Conservation (phyloP, 768 basidiomycete genomes). For the Lentinula sp. region DNA sequence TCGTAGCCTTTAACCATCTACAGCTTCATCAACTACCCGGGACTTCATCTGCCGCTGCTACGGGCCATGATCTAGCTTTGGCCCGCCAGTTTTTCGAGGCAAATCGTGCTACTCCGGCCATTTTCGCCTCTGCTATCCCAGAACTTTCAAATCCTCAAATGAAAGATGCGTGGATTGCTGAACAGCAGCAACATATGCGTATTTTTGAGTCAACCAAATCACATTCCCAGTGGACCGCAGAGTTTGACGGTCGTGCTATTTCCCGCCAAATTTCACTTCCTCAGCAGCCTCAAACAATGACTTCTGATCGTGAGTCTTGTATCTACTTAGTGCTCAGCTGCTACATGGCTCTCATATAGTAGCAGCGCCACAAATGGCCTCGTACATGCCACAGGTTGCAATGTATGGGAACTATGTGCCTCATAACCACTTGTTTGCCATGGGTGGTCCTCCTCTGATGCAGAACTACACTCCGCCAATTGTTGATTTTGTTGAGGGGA, state of each 20-base stretch:
- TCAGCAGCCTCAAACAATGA: conserved; percentile 28
- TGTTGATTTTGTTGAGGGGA: conserved; percentile 46
- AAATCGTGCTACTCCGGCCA: neutral
- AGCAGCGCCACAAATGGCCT: conserved; percentile 35
- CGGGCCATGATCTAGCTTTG: conserved; percentile 63
- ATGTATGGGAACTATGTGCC: conserved; percentile 31
- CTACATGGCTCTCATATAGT: neutral
- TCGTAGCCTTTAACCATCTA: conserved; percentile 1
- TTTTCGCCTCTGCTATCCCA: conserved; percentile 6
- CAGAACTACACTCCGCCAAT: conserved; percentile 22
- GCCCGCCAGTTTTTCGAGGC: conserved; percentile 77
- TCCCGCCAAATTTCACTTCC: conserved; percentile 17
- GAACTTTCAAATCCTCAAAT: conserved; percentile 29
- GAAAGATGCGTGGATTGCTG: conserved; percentile 48
- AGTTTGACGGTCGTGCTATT: conserved; percentile 37
- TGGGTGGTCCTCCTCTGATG: conserved; percentile 28
- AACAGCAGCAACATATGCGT: conserved; percentile 37
- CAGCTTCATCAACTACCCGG: conserved; percentile 77
- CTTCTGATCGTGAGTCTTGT: conserved; percentile 33
- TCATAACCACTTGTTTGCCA: conserved; percentile 20
- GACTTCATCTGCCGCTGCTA: conserved; percentile 39
- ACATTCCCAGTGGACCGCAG: conserved; percentile 47
- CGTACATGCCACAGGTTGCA: conserved; percentile 27
- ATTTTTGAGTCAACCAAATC: conserved; percentile 26
- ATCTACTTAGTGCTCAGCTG: neutral